Evolutionary conservation across 2,329 filamentous ascomycete species (phyloP), one percentile per base, ranked within the genome.

Genomic region (Colletotrichum eremochloae): DNA sequence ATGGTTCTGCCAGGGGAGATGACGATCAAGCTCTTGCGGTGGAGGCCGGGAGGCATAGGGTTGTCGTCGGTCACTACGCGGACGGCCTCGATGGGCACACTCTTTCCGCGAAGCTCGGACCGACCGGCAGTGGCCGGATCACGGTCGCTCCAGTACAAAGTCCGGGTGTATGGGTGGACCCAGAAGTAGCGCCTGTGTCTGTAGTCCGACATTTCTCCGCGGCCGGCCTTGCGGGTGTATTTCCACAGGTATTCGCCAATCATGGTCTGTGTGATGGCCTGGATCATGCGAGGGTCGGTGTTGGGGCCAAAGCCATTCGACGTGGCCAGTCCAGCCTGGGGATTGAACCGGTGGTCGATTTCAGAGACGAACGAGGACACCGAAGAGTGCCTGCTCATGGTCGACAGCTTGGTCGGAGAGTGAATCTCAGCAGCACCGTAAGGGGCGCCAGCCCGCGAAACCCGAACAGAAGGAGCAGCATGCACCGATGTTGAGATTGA

Each of bases 231-330:
- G 78, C 96, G 93, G 0, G 96, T 99, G 83, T 99, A 99, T 82
- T 99, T 99, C 96, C 96, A 99, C 52, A 99, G 87, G 81, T 96
- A 98, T 81, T 99, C 96, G 68, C 96, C 96, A 79, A 99, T 98
- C 96, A 99, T 99, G 24, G 96, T 98, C 82, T 99, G 96, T 2
- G 96, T 99, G 75, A 99, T 98, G 61, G 96, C 96, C 84, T 98
- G 95, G 76, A 99, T 98, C 95, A 99, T 98, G 77, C 96, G 93
- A 74, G 96, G 96, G 83, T 99, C 96, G 6, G 95, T 97, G 74
- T 89, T 89, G 29, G 91, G 86, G 12, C 90, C 89, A 72, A 96
- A 88, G 18, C 91, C 92, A 58, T 84, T 82, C 8, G 56, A 84
- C 84, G 61, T 66, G 20, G 50, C 67, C 80, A 88, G 85, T 63